phyloP scores from a whole-genome alignment of 345 rosid genomes.

The Hirschfeldia incana region DNA sequence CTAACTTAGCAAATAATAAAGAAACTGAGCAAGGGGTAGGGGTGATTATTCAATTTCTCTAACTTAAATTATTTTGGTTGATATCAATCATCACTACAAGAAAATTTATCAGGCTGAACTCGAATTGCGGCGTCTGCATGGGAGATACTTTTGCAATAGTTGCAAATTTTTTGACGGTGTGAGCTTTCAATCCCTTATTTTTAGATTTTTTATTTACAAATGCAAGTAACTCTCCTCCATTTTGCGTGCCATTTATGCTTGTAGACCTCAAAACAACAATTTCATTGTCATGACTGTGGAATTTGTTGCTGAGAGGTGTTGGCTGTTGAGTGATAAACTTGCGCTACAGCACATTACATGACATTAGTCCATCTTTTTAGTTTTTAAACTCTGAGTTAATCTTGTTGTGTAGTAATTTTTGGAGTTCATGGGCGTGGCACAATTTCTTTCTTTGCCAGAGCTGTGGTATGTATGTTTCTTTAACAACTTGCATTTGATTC shows the following conservation, averaged over 20 bases:
- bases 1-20: background rate
- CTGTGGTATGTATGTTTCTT: background rate
- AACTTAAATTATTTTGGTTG: background rate
- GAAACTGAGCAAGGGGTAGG: background rate
- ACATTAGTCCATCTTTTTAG: background rate
- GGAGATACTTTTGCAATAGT: slow-evolving; percentile 63
- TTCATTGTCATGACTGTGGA: background rate
- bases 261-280: background rate
- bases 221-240: background rate
- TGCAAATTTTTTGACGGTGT: slow-evolving; percentile 83
- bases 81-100: background rate
- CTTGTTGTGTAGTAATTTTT: background rate
- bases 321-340: background rate
- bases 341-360: background rate
- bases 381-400: background rate
- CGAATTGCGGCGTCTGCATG: slow-evolving; percentile 60
- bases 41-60: background rate
- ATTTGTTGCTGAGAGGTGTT: background rate
- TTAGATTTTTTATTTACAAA: background rate
- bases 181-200: slow-evolving; percentile 8
- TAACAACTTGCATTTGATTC: background rate
- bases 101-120: slow-evolving; percentile 48
- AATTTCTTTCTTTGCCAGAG: slow-evolving; percentile 2
- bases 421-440: slow-evolving; percentile 76
- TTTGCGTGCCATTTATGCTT: background rate